These are phyloP conservation scores for Wallacemonas rigidus DNA, from an alignment of 208 protist genomes.

Conservation along the genomic window DNA sequence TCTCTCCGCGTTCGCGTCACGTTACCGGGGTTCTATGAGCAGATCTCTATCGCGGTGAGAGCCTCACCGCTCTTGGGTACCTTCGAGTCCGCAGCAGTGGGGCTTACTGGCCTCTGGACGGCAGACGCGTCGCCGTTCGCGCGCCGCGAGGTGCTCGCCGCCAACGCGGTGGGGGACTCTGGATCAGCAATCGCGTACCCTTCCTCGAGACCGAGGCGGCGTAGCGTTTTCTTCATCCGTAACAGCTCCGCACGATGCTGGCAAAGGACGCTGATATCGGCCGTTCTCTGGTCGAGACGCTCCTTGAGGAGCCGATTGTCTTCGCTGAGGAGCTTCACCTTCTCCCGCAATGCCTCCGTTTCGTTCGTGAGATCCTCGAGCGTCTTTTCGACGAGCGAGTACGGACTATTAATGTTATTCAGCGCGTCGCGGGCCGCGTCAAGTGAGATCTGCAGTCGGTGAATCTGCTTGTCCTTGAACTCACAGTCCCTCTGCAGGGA, in stretches of 20 bases:
- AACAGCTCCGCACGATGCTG: slow-evolving; percentile 78
- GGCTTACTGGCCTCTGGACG: neutral
- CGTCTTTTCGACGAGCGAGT: slow-evolving; percentile 75
- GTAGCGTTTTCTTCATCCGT: slow-evolving; percentile 70
- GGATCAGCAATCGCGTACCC: slow-evolving; percentile 28
- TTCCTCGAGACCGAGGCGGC: slow-evolving; percentile 60
- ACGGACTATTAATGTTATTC: slow-evolving; percentile 87
- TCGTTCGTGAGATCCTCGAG: slow-evolving; percentile 54
- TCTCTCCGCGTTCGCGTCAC: no score
- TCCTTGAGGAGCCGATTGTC: slow-evolving; percentile 57
- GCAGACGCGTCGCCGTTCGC: neutral
- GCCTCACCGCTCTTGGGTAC: neutral
- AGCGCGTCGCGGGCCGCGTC: slow-evolving; percentile 75
- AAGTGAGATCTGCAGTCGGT: slow-evolving; percentile 69
- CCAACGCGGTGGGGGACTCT: neutral
- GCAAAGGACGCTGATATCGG: slow-evolving; percentile 64
- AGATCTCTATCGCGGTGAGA: slow-evolving; percentile 11
- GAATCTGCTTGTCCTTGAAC: slow-evolving; percentile 77
- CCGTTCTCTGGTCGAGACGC: slow-evolving; percentile 52
- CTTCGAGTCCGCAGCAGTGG: neutral
- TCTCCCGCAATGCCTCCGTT: slow-evolving; percentile 61
- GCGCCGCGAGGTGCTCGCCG: neutral
- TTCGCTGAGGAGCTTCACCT: slow-evolving; percentile 39
- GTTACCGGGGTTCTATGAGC: neutral
- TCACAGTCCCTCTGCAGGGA: slow-evolving; percentile 64